phyloP scores from a whole-genome alignment of 1,284 basidiomycete genomes.

The Moesziomyces parantarcticus region DNA sequence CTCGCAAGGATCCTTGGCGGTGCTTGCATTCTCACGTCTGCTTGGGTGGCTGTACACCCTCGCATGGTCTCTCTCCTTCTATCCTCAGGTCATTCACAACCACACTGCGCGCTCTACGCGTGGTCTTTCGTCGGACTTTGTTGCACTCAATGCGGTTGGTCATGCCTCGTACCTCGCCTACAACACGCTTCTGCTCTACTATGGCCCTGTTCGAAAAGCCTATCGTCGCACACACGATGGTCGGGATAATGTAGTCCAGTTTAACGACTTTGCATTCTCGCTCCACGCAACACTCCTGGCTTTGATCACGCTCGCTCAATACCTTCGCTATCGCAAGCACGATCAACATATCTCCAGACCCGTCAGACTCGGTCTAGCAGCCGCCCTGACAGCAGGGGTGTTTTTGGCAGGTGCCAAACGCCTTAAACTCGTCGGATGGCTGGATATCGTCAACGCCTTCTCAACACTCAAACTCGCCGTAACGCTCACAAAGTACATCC shows the following conservation, averaged over 20 bases:
- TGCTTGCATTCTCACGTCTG: slow-evolving; percentile 34
- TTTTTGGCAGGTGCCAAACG: slow-evolving; percentile 17
- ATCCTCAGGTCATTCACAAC: slow-evolving; percentile 59
- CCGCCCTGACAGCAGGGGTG: slow-evolving; percentile 5
- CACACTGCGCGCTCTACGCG: slow-evolving; percentile 20
- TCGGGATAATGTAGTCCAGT: slow-evolving; percentile 43
- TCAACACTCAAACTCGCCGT: slow-evolving; percentile 68
- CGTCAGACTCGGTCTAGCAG: slow-evolving; percentile 11
- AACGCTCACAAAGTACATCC: slow-evolving; percentile 66
- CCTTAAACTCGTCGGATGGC: slow-evolving; percentile 17
- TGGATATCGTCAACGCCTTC: slow-evolving; percentile 54
- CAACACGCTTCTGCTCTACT: slow-evolving; percentile 46
- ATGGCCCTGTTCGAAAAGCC: slow-evolving; percentile 34
- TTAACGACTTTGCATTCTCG: slow-evolving; percentile 57
- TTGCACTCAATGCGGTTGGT: slow-evolving; percentile 54
- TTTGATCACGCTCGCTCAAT: slow-evolving; percentile 20
- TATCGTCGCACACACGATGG: slow-evolving; percentile 50
- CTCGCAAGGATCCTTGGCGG: slow-evolving; percentile 3
- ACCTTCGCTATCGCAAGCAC: neutral
- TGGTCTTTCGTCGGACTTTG: slow-evolving; percentile 59
- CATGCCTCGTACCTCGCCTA: slow-evolving; percentile 54
- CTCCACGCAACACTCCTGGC: slow-evolving; percentile 46
- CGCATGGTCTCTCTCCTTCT: slow-evolving; percentile 63
- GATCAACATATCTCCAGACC: slow-evolving; percentile 9
- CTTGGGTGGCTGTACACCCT: slow-evolving; percentile 61